phyloP scores from a whole-genome alignment of 352 stramenopile species.

The Phytophthora colocasiae region DNA sequence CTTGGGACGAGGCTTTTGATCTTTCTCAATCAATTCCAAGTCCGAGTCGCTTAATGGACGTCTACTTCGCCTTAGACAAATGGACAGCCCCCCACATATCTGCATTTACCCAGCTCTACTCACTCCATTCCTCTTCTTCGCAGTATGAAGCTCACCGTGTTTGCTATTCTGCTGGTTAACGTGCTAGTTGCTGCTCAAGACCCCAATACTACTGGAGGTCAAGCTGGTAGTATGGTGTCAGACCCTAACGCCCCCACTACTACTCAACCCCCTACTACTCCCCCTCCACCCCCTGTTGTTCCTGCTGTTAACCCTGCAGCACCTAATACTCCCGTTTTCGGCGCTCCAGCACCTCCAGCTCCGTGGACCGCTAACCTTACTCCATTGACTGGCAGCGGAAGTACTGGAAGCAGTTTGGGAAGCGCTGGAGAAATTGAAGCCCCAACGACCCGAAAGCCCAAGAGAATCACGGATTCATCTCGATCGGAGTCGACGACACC shows the following conservation, averaged over 20 bases:
- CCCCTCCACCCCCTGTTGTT: conserved; percentile 1
- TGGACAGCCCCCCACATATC: conserved; percentile 11
- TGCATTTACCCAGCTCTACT: conserved; percentile 22
- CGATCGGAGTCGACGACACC: conserved; percentile 12
- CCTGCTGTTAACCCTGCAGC: background rate
- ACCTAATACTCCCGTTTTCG: conserved; percentile 5
- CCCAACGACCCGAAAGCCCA: conserved; percentile 21
- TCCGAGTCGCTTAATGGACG: conserved; percentile 15
- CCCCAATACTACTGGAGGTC: conserved; percentile 17
- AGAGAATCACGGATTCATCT: conserved; percentile 16
- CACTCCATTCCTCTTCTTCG: conserved; percentile 2
- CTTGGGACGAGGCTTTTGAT: conserved; percentile 12
- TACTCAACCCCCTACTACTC: conserved; percentile 7
- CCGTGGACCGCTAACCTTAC: conserved; percentile 14
- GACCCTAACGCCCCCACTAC: conserved; percentile 10
- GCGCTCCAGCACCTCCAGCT: conserved; percentile 1
- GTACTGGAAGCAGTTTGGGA: conserved; percentile 18
- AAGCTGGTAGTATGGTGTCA: conserved; percentile 26
- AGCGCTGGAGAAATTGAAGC: conserved; percentile 20
- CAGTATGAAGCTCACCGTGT: conserved; percentile 15
- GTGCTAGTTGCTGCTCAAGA: conserved; percentile 33
- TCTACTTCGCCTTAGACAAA: background rate
- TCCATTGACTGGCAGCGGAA: conserved; percentile 28
- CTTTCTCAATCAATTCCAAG: conserved; percentile 24
- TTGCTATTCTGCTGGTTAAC: conserved; percentile 20